Evolutionary conservation across 2,329 filamentous ascomycete genomes (phyloP).

Genomic region (Chaetothyriales sp.): DNA sequence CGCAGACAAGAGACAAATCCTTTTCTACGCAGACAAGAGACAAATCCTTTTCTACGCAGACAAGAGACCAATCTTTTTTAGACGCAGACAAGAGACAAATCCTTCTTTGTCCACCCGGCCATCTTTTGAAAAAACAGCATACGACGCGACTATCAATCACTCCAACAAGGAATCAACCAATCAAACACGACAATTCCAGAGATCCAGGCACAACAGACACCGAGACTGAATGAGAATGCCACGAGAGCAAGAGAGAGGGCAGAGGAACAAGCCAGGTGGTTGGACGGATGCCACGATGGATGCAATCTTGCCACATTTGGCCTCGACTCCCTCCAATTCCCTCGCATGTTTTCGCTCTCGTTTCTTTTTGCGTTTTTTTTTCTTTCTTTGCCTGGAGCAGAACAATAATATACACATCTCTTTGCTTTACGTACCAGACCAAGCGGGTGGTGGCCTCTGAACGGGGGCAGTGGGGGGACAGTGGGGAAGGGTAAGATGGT

Average conservation of each 20-base stretch:
- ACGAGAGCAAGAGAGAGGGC: background rate
- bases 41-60: no score
- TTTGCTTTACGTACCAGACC: background rate
- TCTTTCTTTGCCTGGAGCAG: background rate
- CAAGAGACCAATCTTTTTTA: no score
- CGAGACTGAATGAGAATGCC: no score
- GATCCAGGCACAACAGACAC: no score
- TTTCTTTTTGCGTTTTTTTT: background rate
- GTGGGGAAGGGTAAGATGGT: background rate
- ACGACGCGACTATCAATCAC: no score
- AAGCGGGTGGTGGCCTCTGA: background rate
- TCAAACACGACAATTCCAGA: no score
- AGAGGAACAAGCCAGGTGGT: background rate
- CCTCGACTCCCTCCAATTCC: background rate
- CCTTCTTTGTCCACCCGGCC: no score
- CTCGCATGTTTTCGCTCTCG: background rate
- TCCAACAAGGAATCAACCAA: no score
- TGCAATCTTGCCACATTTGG: background rate
- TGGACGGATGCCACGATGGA: background rate
- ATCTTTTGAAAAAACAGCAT: no score
- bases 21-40: no score
- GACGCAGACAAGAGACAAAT: background rate
- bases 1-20: background rate
- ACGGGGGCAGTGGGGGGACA: background rate
- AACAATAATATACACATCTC: background rate